A percentile compares a stretch with the other conserved stretches of the same genome.
Conservation (phyloP, 768 basidiomycete genomes). For the Trametes elegans region DNA sequence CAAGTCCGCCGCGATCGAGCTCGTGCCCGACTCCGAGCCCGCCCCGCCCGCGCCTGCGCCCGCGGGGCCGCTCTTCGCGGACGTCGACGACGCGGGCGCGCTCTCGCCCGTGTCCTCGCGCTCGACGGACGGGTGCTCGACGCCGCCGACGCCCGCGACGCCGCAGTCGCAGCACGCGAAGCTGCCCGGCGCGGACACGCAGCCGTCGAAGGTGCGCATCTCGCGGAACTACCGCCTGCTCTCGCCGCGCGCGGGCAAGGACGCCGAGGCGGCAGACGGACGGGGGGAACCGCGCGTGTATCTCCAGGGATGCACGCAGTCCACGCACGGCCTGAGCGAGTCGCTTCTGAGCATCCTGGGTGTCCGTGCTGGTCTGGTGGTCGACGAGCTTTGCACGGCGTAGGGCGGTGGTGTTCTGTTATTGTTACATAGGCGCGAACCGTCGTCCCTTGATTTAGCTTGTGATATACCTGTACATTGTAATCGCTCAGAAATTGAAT, state of each 20-base stretch:
- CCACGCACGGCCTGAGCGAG: slow-evolving; percentile 40
- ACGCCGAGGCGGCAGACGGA: neutral
- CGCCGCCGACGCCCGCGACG: slow-evolving; percentile 18
- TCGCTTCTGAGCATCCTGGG: slow-evolving; percentile 47
- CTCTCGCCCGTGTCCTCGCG: slow-evolving; percentile 6
- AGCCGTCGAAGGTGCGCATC: slow-evolving; percentile 15
- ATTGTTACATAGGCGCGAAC: neutral
- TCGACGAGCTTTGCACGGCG: slow-evolving; percentile 33
- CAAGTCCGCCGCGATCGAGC: slow-evolving; percentile 6
- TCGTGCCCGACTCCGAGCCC: slow-evolving; percentile 11
- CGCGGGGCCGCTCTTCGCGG: slow-evolving; percentile 5
- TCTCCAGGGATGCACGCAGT: slow-evolving; percentile 37
- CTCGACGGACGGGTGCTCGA: slow-evolving; percentile 15
- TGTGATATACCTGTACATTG: neutral
- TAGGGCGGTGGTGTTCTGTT: neutral
- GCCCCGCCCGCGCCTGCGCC: neutral
- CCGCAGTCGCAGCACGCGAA: slow-evolving; percentile 14
- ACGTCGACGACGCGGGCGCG: slow-evolving; percentile 7
- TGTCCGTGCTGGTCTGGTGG: slow-evolving; percentile 44
- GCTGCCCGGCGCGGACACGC: slow-evolving; percentile 1
- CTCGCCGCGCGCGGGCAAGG: slow-evolving; percentile 5
- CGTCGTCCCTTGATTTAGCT: too few species aligned
- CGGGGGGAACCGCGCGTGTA: slow-evolving; percentile 31
- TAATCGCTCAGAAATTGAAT: neutral
- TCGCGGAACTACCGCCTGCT: slow-evolving; percentile 22